These are phyloP conservation scores for Ballota nigra DNA, from an alignment of 257 asterid genomes.

Conservation along the genomic window DNA sequence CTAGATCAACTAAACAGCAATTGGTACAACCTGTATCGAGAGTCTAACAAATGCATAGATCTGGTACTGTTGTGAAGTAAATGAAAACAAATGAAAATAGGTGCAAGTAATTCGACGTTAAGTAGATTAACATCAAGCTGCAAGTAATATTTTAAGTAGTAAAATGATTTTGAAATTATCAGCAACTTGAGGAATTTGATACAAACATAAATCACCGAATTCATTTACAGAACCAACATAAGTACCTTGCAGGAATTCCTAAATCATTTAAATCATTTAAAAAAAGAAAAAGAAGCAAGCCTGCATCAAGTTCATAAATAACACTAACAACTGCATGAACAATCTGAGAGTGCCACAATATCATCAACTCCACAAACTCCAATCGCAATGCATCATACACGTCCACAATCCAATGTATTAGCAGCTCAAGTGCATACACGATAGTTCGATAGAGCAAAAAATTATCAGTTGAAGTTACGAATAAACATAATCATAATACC, in stretches of 20 bases:
- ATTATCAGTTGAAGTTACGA: slow-evolving; percentile 1
- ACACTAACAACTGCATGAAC: slow-evolving; percentile 1
- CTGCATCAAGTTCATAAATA: neutral
- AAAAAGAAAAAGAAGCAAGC: neutral
- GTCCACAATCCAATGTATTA: slow-evolving; percentile 16
- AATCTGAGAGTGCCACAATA: slow-evolving; percentile 4
- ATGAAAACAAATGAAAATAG: neutral
- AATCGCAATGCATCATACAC: slow-evolving; percentile 13
- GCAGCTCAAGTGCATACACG: slow-evolving; percentile 4
- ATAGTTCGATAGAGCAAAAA: neutral
- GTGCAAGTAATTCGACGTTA: neutral
- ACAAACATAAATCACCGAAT: slow-evolving; percentile 6
- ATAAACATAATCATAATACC: slow-evolving; percentile 36
- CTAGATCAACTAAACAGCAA: slow-evolving; percentile 5
- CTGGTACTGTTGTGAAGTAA: neutral
- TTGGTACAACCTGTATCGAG: neutral
- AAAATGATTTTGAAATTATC: neutral
- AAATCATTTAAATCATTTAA: neutral
- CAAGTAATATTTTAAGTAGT: neutral
- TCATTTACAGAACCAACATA: neutral
- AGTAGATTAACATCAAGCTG: neutral
- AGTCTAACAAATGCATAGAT: slow-evolving; percentile 1
- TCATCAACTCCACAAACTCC: slow-evolving; percentile 16
- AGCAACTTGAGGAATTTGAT: neutral
- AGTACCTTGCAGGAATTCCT: slow-evolving; percentile 4